Conservation (phyloP, 352 stramenopile genomes). For the Elongisporangium senticosum region DNA sequence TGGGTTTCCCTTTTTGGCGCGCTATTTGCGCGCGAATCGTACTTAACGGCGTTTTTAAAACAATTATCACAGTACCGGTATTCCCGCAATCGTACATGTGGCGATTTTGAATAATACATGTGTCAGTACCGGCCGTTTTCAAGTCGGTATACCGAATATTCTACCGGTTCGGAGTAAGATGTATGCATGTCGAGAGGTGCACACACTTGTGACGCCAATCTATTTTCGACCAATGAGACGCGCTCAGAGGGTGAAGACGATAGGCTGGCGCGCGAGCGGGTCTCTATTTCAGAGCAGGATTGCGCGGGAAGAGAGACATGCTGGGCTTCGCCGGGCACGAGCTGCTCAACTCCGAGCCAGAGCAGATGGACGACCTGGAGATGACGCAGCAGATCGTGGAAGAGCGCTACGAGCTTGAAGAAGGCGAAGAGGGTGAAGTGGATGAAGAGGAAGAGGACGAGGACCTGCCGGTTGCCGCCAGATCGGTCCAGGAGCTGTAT, state of each 20-base stretch:
- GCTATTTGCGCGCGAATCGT: slow-evolving; percentile 16
- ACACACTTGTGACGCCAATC: no score
- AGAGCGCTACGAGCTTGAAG: neutral
- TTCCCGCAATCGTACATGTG: no score
- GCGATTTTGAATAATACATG: no score
- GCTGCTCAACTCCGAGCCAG: neutral
- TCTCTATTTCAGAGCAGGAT: neutral
- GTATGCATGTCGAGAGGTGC: no score
- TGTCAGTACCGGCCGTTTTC: no score
- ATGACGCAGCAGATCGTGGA: neutral
- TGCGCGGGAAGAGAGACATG: slow-evolving; percentile 1
- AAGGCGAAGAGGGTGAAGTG: slow-evolving; percentile 3
- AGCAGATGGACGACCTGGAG: slow-evolving; percentile 7
- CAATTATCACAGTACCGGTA: no score
- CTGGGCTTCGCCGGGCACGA: neutral
- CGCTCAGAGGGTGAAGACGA: no score
- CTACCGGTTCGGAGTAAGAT: no score
- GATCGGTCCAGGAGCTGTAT: slow-evolving; percentile 6
- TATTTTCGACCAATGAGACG: no score
- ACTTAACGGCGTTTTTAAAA: slow-evolving; percentile 3
- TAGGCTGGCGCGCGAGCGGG: no score
- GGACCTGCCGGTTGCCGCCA: neutral
- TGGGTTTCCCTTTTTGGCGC: neutral
- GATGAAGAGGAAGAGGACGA: slow-evolving; percentile 10
- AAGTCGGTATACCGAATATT: no score